Conservation (phyloP, 805 yeast species). For the Candida wancherniae region DNA sequence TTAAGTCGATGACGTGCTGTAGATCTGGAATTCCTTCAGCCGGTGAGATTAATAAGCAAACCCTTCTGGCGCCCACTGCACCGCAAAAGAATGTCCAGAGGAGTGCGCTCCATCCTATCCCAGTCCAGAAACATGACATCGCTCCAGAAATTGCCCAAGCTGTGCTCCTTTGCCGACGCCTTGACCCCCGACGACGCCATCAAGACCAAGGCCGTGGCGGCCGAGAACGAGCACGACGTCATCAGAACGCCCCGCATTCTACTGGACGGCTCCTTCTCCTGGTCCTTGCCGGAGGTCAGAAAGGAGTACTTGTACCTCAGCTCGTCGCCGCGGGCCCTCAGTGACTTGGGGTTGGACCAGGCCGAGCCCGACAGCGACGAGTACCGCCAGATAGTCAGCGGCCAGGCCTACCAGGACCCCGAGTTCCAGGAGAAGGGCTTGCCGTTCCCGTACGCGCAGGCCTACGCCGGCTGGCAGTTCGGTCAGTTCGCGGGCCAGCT, state of each 20-base stretch:
- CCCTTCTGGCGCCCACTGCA: no score
- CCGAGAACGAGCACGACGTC: slow-evolving; percentile 25
- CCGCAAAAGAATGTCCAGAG: slow-evolving; percentile 5
- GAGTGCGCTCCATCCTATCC: neutral
- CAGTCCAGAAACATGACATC: slow-evolving; percentile 14
- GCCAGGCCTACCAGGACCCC: slow-evolving; percentile 39
- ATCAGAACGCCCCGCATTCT: slow-evolving; percentile 36
- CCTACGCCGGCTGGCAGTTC: slow-evolving; percentile 95
- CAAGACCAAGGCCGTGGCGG: slow-evolving; percentile 23
- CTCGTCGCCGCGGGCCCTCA: slow-evolving; percentile 55
- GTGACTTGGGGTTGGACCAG: slow-evolving; percentile 52
- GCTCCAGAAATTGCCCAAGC: slow-evolving; percentile 27
- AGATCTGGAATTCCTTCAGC: no score
- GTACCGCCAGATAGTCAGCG: slow-evolving; percentile 56
- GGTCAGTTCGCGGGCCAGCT: slow-evolving; percentile 96
- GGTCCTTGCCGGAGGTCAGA: slow-evolving; percentile 62
- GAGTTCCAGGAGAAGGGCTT: slow-evolving; percentile 14
- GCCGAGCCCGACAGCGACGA: slow-evolving; percentile 37
- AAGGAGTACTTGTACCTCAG: slow-evolving; percentile 50
- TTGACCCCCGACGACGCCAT: slow-evolving; percentile 30
- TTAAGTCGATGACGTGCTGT: no score
- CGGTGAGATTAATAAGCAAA: no score
- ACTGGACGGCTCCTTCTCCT: slow-evolving; percentile 65
- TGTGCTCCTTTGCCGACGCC: slow-evolving; percentile 23
- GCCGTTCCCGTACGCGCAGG: slow-evolving; percentile 80